Evolutionary conservation across 2,329 filamentous ascomycete species (phyloP), one percentile per base, ranked within the genome.

Genomic region (Diaporthe citriasiana): DNA sequence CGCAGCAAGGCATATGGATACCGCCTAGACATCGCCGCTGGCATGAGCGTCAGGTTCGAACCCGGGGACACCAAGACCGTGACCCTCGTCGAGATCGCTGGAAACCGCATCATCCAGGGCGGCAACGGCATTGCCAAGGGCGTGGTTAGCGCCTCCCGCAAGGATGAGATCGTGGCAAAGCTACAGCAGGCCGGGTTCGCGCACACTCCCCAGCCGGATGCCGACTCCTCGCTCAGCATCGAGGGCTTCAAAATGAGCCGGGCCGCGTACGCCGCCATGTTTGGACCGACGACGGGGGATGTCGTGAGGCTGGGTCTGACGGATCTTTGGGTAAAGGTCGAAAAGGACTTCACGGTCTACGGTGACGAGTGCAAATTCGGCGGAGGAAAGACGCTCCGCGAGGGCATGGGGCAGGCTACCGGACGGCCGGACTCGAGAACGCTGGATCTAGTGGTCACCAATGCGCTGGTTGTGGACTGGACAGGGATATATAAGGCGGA

Each of bases 311-410:
- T 98, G 25, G 95, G 94, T 0, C 89, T 90, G 76, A 98, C 95
- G 3, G 93, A 97, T 81, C 87, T 98, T 13, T 98, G 95, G 95
- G 88, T 98, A 79, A 91, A 92, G 82, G 94, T 98, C 8, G 96
- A 98, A 84, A 93, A 92, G 76, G 96, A 98, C 80, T 85, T 93
- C 79, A 96, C 95, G 0, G 86, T 87, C 6, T 97, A 97, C 81
- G 96, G 96, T 12, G 96, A 98, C 76, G 96, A 98, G 85, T 98
- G 95, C 82, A 93, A 95, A 77, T 98, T 98, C 83, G 96, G 96
- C 22, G 96, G 96, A 57, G 96, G 96, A 60, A 98, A 98, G 87
- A 97, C 95, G 50, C 85, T 98, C 74, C 90, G 96, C 75, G 96
- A 98, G 82, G 96, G 96, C 42, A 98, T 98, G 95, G 96, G 95